A percentile compares a stretch with the other conserved stretches of the same genome.
These are phyloP conservation scores for Beta corolliflora DNA, from an alignment of 179 eudicot genomes.

Conservation along the genomic window DNA sequence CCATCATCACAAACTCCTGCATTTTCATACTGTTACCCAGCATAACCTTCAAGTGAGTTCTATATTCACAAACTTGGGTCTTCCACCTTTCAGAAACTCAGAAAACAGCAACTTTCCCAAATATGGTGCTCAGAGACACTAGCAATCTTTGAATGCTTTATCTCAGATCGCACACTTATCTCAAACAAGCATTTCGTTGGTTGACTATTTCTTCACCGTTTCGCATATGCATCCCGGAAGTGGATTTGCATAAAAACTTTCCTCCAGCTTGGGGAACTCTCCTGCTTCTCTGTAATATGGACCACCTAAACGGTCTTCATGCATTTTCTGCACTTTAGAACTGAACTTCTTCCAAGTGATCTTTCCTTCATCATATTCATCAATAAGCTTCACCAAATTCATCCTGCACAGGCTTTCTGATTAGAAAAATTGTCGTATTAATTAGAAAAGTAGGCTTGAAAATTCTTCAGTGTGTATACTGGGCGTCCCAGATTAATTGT, in stretches of 20 bases:
- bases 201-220: conserved; percentile 33
- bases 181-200: not conserved
- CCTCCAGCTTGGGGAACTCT: conserved; percentile 92
- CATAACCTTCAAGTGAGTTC: not conserved
- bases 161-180: not conserved
- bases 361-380: conserved; percentile 70
- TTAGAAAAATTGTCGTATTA: not conserved
- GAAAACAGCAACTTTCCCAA: conserved; percentile 5
- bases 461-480: not conserved
- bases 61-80: conserved; percentile 5
- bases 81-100: conserved; percentile 14
- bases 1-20: not conserved
- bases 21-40: not conserved
- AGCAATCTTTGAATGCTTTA: conserved; percentile 5
- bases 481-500: not conserved
- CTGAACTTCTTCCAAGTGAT: conserved; percentile 79
- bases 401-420: conserved; percentile 49
- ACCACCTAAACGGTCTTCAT: conserved; percentile 66
- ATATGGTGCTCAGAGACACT: not conserved
- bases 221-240: conserved; percentile 95
- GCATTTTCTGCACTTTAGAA: conserved; percentile 75
- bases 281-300: conserved; percentile 80
- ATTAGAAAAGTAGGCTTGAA: not conserved
- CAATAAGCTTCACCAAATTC: conserved; percentile 79
- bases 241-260: conserved; percentile 95